phyloP scores from a whole-genome alignment of 192 early-diverging fungal species.

The Dissophora ornata region DNA sequence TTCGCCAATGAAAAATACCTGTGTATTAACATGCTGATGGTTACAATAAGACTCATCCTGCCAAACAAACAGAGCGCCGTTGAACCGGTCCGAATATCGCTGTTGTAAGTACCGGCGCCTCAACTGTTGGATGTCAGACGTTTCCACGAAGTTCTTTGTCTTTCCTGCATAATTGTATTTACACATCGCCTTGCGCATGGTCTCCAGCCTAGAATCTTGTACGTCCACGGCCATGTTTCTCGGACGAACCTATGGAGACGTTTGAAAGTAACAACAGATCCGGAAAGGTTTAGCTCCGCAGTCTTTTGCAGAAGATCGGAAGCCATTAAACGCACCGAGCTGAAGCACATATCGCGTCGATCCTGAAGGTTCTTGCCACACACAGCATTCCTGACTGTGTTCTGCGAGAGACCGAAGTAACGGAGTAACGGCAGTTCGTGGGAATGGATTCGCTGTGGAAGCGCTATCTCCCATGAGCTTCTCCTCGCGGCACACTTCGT shows the following conservation, averaged over 20 bases:
- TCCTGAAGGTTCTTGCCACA: not conserved
- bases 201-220: not conserved
- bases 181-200: slow-evolving; percentile 14
- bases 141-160: slow-evolving; percentile 21
- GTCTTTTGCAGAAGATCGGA: not conserved
- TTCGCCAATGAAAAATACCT: not conserved
- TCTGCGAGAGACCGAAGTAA: slow-evolving; percentile 1
- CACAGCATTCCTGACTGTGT: slow-evolving; percentile 1
- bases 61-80: slow-evolving; percentile 22
- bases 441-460: not conserved
- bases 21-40: slow-evolving; percentile 11
- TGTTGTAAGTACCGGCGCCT: slow-evolving; percentile 11
- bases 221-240: not conserved
- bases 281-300: not conserved
- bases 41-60: slow-evolving; percentile 11
- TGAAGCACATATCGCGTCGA: not conserved
- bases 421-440: not conserved
- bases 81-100: slow-evolving; percentile 18
- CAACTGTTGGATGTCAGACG: slow-evolving; percentile 6
- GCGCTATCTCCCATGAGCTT: not conserved
- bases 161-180: slow-evolving; percentile 1
- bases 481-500: slow-evolving; percentile 3
- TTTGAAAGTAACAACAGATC: slow-evolving; percentile 8
- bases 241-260: slow-evolving; percentile 7
- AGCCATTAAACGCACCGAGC: not conserved